Evolutionary conservation across 2,329 filamentous ascomycete species (phyloP), one percentile per base, ranked within the genome.

Genomic region (Colletotrichum shisoi): DNA sequence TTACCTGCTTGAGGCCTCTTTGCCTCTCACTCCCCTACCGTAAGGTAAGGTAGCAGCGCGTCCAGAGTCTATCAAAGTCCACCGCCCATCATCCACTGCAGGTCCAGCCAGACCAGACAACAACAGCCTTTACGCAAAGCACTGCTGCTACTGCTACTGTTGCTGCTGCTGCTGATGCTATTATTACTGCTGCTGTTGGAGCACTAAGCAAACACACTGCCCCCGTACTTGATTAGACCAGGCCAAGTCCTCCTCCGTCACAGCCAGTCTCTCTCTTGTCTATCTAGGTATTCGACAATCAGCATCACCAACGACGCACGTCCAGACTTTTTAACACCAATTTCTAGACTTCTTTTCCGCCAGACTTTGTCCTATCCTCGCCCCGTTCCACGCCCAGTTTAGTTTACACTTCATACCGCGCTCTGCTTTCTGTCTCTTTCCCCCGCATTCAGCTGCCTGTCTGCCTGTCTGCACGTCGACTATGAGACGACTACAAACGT

Each of bases 201-300:
- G 40, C 40, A 45, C 54, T 34, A 17, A 48, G 56, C 44, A 58
- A 58, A 48, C 19, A 48, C 27, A 21, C 34, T 3, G 19, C 39
- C 4, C 9, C 27, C 12, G 48, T 65, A 62, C 62, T 53, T 62
- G 62, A 57, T 65, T 65, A 62, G 58, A 63, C 40, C 39, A 67
- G 46, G 53, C 21, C 62, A 44, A 40, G 19, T 56, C 31, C 42
- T 53, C 53, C 45, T 66, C 60, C 63, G 13, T 62, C 52, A 17
- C 48, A 49, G 42, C 44, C n/a, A 27, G 56, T 24, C 56, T 48
- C 13, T 37, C 42, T 15, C 27, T 7, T 34, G 31, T 34, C 31
- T 9, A 19, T 27, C 45, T 56, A n/a, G n/a, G n/a, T n/a, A 31
- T 46, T 40, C 19, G 44, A 54, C 31, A 31, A 53, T 3, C 34